These are phyloP conservation scores for Beauveria sp. DNA, from an alignment of 2,329 filamentous ascomycete species.

Conservation along the genomic window DNA sequence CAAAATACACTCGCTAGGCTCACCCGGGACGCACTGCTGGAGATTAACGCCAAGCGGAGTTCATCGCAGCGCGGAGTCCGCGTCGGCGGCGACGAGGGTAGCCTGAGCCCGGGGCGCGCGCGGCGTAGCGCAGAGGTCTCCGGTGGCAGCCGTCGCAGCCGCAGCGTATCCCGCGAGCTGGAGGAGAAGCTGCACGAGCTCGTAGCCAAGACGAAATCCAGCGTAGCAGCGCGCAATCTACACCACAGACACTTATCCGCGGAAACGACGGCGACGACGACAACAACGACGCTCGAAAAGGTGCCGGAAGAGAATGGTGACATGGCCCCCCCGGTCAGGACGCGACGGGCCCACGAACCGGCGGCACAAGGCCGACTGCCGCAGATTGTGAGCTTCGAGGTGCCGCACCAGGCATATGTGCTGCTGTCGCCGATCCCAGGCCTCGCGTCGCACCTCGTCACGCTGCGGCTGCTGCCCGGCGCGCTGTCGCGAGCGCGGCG, in stretches of 20 bases:
- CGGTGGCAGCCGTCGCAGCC: conserved; percentile 12
- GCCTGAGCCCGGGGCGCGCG: conserved; percentile 28
- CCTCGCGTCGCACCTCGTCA: conserved; percentile 52
- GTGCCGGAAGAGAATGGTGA: conserved; percentile 1
- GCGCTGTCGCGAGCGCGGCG: conserved; percentile 15
- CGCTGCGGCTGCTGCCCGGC: conserved; percentile 45
- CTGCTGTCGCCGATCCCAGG: conserved; percentile 62
- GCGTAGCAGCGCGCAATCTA: background rate
- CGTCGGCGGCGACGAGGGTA: conserved; percentile 42
- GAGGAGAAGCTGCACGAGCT: conserved; percentile 12
- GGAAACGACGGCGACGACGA: background rate
- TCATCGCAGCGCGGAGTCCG: conserved; percentile 31
- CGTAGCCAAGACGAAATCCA: conserved; percentile 4
- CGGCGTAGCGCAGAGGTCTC: conserved; percentile 23
- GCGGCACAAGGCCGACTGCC: conserved; percentile 21
- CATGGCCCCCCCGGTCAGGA: background rate
- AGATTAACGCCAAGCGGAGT: conserved; percentile 19
- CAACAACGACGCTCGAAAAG: background rate
- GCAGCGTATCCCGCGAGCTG: conserved; percentile 14
- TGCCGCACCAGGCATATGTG: conserved; percentile 46
- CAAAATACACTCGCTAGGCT: conserved; percentile 43
- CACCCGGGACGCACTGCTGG: conserved; percentile 25
- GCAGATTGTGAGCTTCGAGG: conserved; percentile 26
- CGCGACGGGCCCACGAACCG: conserved; percentile 14
- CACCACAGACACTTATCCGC: background rate